Base-by-base conservation (phyloP, 495 filamentous ascomycete species). In the Lophiostoma macrostomum region DNA sequence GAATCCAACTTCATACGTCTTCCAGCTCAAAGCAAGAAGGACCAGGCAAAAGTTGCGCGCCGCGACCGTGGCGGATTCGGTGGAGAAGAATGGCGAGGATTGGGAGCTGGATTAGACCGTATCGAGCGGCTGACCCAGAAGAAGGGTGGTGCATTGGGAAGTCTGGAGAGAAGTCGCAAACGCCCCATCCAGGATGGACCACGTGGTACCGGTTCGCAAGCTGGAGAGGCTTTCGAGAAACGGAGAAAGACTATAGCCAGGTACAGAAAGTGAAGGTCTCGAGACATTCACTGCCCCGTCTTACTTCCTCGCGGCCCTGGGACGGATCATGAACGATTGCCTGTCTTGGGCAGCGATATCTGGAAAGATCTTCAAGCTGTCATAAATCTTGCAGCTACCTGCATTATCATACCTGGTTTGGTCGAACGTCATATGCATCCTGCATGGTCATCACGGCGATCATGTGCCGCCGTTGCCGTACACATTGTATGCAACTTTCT, bases 1-100 rank as follows among this genome's bases (percentile, higher is more conserved):
- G 90, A 96, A 72, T 75, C 71, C 53, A 91, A 96, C 71, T 90
- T 94, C 63, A 80, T 89, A 18, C 79, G 91, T 45, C 74, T 96
- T 63, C 88, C 88, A 14, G 83, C 82, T 67, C 78, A 84, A 63
- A 85, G 82, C 67, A 91, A 90, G 77, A 88, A 88, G 73, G 86
- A 91, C 18, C 58, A 64, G 40, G 68, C 71, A 46, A 75, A 76
- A 68, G 78, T 81, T 56, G 73, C 72, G 30, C 69, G 68, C 18
- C 73, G 73, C 54, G 63, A 52, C 22, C 74, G 73, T 59, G 74
- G 73, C 23, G 73, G 74, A 46, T 93, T 83, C 70, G 90, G 87
- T 40, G 90, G 90, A 16, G 90, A 94, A 65, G 89, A 94, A 57
- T 91, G 88, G 85, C 77, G 79, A 35, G 81, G 82, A 3, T 78